phyloP scores from a whole-genome alignment of 2,329 filamentous ascomycete species.

The Drechmeria coniospora region DNA sequence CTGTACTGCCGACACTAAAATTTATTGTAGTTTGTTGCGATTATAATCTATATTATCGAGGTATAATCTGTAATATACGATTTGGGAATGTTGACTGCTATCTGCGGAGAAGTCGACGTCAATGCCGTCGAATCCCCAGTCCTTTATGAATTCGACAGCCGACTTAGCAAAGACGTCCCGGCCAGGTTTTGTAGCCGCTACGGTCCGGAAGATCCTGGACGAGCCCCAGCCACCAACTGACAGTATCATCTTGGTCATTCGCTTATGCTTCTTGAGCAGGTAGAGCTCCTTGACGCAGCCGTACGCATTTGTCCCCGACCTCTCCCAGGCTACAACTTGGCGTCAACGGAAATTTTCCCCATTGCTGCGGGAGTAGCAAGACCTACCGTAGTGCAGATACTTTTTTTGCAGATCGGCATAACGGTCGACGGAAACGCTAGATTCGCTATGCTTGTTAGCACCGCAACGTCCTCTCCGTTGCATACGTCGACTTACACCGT shows the following conservation, averaged over 20 bases:
- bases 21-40: too few relatives aligned
- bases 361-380: too few relatives aligned
- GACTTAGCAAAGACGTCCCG: slow-evolving; percentile 53
- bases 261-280: slow-evolving; percentile 60
- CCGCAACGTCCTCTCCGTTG: too few relatives aligned
- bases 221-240: slow-evolving; percentile 82
- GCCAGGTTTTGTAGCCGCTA: slow-evolving; percentile 45
- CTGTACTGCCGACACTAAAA: too few relatives aligned
- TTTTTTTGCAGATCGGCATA: slow-evolving; percentile 62
- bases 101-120: slow-evolving; percentile 28
- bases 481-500: slow-evolving; percentile 41
- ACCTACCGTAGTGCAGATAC: slow-evolving; percentile 48
- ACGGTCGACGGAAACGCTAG: slow-evolving; percentile 46
- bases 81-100: too few relatives aligned
- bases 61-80: too few relatives aligned
- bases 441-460: slow-evolving; percentile 1
- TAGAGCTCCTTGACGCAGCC: slow-evolving; percentile 70
- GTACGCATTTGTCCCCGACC: slow-evolving; percentile 55
- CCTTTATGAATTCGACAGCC: slow-evolving; percentile 53
- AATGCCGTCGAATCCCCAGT: slow-evolving; percentile 48
- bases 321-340: slow-evolving; percentile 38
- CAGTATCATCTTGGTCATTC: slow-evolving; percentile 62
- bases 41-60: too few relatives aligned
- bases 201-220: slow-evolving; percentile 56
- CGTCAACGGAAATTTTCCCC: not conserved